Evolutionary conservation across 169 alveolate genomes (phyloP).

Genomic region (Cryptosporidium ubiquitum): DNA sequence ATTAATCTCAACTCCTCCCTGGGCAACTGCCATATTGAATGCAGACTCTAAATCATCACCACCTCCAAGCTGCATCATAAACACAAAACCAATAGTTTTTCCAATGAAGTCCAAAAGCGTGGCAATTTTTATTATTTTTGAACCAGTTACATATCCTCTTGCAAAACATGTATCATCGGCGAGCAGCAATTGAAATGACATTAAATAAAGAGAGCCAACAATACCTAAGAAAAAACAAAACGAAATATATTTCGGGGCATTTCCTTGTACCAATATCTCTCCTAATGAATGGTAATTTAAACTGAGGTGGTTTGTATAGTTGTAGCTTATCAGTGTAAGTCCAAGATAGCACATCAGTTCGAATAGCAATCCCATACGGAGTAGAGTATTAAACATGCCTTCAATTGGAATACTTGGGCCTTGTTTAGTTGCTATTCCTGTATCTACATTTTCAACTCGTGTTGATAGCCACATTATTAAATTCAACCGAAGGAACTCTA

Average conservation of each 20-base stretch:
- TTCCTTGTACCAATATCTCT: slow-evolving; percentile 62
- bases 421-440: slow-evolving; percentile 73
- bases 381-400: slow-evolving; percentile 31
- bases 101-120: slow-evolving; percentile 90
- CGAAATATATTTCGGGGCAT: slow-evolving; percentile 56
- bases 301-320: slow-evolving; percentile 27
- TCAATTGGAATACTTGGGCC: slow-evolving; percentile 72
- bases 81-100: slow-evolving; percentile 89
- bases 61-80: slow-evolving; percentile 88
- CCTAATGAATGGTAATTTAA: slow-evolving; percentile 66
- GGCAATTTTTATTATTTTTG: slow-evolving; percentile 89
- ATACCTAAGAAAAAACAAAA: slow-evolving; percentile 75
- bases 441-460: slow-evolving; percentile 74
- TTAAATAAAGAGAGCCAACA: slow-evolving; percentile 87
- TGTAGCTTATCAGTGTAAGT: slow-evolving; percentile 57
- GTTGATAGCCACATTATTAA: slow-evolving; percentile 71
- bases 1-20: slow-evolving; percentile 91
- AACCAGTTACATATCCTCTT: slow-evolving; percentile 93
- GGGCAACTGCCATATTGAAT: slow-evolving; percentile 84
- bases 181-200: slow-evolving; percentile 89
- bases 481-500: background rate
- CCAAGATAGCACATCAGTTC: slow-evolving; percentile 58
- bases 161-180: slow-evolving; percentile 95
- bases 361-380: slow-evolving; percentile 45
- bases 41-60: slow-evolving; percentile 89